Base-by-base conservation (phyloP, 2,329 filamentous ascomycete genomes). In the Chalaropsis thielavioides region DNA sequence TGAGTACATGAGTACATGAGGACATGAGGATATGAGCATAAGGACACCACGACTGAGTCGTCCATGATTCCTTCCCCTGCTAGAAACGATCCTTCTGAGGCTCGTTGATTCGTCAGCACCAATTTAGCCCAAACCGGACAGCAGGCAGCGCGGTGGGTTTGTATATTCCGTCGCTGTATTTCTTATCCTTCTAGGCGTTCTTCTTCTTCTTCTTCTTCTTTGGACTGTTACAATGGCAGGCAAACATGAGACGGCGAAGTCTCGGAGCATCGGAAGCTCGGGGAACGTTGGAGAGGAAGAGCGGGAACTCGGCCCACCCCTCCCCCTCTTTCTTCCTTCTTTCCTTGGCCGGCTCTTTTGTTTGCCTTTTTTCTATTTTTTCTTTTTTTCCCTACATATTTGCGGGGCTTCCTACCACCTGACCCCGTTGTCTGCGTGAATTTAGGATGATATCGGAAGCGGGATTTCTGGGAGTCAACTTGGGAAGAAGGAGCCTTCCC, bases 361-460 rank as follows among this genome's bases (percentile, higher is more conserved):
- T 13, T 27, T 35, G 41, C 41, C 31, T 31, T 31, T 2, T 31
- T 46, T 17, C 51, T 31, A 31, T 35, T 35, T 10, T 13, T 27
- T 35, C 7, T 11, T 6, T 31, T 31, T 2, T 31, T 31, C 7
- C 41, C 6, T 13, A 13, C 13, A 13, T 43, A 43, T 43, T n/a
- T 43, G 41, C 10, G 41, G 41, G 41, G 41, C 41, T 43, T 31
- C 17, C 27, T 58, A n/a, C 5, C 54, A 58, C 27, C 54, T 58
- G 27, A 58, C 27, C 24, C 24, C 27, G 8, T 6, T 22, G 44
- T 31, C 43, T 38, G 38, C 10, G 31, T 44, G 62, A 51, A 64
- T 4, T 64, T 64, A 59, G 62, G 49, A 64, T 58, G 51, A 59
- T 64, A 38, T 59, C 62, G 62, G 62, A 59, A 64, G 46, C 35